Evolutionary conservation across 1,139 yeast genomes (phyloP).

Genomic region (Hyphopichia buzzinii): DNA sequence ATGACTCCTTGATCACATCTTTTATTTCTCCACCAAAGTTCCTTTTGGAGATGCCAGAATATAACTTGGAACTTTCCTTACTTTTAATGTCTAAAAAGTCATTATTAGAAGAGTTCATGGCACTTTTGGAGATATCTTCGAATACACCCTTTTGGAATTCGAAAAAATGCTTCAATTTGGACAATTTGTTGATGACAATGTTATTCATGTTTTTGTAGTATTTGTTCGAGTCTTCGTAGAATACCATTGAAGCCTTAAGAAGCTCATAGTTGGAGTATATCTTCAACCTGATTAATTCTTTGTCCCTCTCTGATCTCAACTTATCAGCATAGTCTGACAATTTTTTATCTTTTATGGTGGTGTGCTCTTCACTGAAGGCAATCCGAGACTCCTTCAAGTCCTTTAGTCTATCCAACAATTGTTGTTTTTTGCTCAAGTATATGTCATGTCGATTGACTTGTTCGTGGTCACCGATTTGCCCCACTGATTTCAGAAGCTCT

Average conservation of each 20-base stretch:
- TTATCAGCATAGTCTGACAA: slow-evolving; percentile 16
- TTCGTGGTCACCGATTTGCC: slow-evolving; percentile 16
- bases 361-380: slow-evolving; percentile 17
- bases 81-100: slow-evolving; percentile 28
- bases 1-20: slow-evolving; percentile 16
- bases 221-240: slow-evolving; percentile 40
- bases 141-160: slow-evolving; percentile 36
- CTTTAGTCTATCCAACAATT: slow-evolving; percentile 24
- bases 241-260: slow-evolving; percentile 30
- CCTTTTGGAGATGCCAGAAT: slow-evolving; percentile 27
- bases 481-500: slow-evolving; percentile 16
- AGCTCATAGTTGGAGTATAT: slow-evolving; percentile 35
- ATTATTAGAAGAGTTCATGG: slow-evolving; percentile 19
- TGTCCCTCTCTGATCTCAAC: slow-evolving; percentile 27
- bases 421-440: slow-evolving; percentile 21
- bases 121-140: slow-evolving; percentile 19
- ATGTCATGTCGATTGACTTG: slow-evolving; percentile 17
- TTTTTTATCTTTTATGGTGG: slow-evolving; percentile 28
- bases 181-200: slow-evolving; percentile 32
- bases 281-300: slow-evolving; percentile 34
- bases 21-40: slow-evolving; percentile 31
- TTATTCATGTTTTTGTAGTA: slow-evolving; percentile 33
- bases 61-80: slow-evolving; percentile 37
- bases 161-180: slow-evolving; percentile 40
- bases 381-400: slow-evolving; percentile 27